Base-by-base conservation (phyloP, 2,329 filamentous ascomycete species). In the Talaromyces sp. region DNA sequence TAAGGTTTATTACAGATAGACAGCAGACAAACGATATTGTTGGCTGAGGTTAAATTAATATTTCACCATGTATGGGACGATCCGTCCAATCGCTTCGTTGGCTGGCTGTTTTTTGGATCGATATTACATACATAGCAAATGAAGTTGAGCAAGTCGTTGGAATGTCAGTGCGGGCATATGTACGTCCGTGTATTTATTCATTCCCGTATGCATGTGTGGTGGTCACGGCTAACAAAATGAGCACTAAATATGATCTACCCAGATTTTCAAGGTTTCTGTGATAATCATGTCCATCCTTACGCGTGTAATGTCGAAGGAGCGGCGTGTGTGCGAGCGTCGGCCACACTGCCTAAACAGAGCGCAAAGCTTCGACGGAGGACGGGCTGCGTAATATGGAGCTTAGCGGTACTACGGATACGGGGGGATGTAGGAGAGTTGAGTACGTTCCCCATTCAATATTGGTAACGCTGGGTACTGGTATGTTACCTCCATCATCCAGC, bases 131-230 rank as follows among this genome's bases (percentile, higher is more conserved):
- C 27, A 31, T 31, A 22, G 10, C 39, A 56, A 37, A 39, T 14
- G 52, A 56, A 39, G 52, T 39, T 24, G 50, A 37, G 52, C 52
- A 56, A 24, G n/a, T 37, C 6, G 19, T 16, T n/a, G 52, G 52
- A 56, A 56, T 56, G 52, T 56, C 52, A 56, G 39, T 56, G 52
- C 52, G 52, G 52, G 52, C 52, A 24, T 31, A 31, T 54, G 50
- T 35, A 54, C 43, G 43, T 43, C n/a, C 19, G 45, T 22, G 31
- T 56, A 56, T 3, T 22, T 31, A 31, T 31, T 31, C 27, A 6
- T 31, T 22, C 22, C 22, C 22, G 27, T 31, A 31, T 31, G 27
- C 27, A 31, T 37, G n/a, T 33, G 33, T 52, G 48, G 27, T 52
- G 48, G 24, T 31, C n/a, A 52, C 48, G 16, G n/a, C 48, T 52